phyloP scores from a whole-genome alignment of 1,139 yeast species.

The Eremothecium gossypii region DNA sequence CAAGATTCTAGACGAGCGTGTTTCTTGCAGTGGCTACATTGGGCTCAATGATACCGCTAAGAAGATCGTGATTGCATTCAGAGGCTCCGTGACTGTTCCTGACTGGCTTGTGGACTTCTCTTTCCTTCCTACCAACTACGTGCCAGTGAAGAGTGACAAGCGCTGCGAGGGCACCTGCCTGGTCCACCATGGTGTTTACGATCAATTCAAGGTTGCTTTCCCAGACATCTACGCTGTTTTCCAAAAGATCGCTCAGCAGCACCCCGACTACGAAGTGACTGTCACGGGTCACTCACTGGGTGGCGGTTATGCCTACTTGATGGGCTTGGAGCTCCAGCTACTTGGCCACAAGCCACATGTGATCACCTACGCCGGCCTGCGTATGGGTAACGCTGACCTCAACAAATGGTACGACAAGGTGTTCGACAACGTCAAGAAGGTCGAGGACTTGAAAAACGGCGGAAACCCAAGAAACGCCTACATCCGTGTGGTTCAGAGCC shows the following conservation, averaged over 20 bases:
- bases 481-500: conserved; percentile 44
- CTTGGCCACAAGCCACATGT: conserved; percentile 41
- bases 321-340: conserved; percentile 43
- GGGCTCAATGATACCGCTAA: conserved; percentile 35
- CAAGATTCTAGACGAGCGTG: background rate
- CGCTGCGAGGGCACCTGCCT: conserved; percentile 36
- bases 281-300: conserved; percentile 60
- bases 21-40: conserved; percentile 24
- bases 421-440: conserved; percentile 30
- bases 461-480: conserved; percentile 22
- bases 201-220: conserved; percentile 31
- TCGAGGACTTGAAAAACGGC: conserved; percentile 1
- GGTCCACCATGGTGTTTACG: conserved; percentile 46
- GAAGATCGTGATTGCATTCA: conserved; percentile 36
- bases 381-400: conserved; percentile 42
- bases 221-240: conserved; percentile 26
- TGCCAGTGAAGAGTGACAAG: background rate
- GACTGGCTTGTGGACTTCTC: conserved; percentile 43
- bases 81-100: conserved; percentile 42
- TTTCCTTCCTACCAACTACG: conserved; percentile 6
- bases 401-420: conserved; percentile 37
- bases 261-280: conserved; percentile 35
- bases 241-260: conserved; percentile 14
- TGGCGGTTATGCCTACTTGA: conserved; percentile 47
- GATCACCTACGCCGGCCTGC: conserved; percentile 46